Evolutionary conservation across 345 rosid genomes (phyloP).

Genomic region (Heritiera littoralis): DNA sequence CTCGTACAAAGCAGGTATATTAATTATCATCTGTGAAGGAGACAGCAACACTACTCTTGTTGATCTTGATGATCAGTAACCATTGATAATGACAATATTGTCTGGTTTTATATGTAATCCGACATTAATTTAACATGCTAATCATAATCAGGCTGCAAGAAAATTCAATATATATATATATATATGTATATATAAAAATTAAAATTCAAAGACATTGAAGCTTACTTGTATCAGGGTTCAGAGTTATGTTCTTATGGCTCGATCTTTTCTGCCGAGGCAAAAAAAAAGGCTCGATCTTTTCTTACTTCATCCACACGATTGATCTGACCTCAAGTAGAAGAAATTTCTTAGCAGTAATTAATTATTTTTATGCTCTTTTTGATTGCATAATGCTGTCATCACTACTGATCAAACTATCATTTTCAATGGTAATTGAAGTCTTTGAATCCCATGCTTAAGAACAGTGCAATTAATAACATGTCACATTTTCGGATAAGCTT

Average conservation of each 20-base stretch:
- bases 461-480: neutral
- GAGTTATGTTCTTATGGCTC: neutral
- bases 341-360: no score
- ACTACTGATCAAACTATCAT: constrained; percentile 4
- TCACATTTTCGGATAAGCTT: neutral
- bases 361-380: neutral
- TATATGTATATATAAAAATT: neutral
- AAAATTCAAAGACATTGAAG: neutral
- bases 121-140: no score
- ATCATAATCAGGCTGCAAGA: neutral
- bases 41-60: neutral
- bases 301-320: constrained; percentile 33
- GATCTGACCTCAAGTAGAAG: constrained; percentile 29
- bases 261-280: no score
- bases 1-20: neutral
- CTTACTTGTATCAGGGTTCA: neutral
- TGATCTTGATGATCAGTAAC: constrained; percentile 14
- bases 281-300: no score
- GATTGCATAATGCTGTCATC: constrained; percentile 26
- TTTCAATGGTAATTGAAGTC: neutral
- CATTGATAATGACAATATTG: neutral
- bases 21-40: neutral
- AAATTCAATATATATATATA: neutral
- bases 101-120: no score
- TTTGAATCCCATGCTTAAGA: neutral